Conservation (phyloP, 2,329 filamentous ascomycete species). For the Dothistroma pini region DNA sequence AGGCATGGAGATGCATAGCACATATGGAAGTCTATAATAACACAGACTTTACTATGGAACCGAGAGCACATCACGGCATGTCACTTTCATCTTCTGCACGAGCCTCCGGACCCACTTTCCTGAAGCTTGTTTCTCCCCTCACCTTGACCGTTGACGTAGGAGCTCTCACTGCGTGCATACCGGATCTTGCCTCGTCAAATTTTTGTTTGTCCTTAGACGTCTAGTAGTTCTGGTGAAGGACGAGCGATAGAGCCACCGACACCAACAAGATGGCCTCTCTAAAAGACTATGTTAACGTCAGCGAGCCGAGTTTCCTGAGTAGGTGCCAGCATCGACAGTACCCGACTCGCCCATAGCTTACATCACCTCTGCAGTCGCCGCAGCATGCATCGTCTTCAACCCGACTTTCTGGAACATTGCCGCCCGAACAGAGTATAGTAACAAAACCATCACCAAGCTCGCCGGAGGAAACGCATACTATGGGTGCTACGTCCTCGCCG, state of each 20-base stretch:
- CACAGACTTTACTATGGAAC: neutral
- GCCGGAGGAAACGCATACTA: slow-evolving; percentile 72
- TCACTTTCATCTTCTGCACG: neutral
- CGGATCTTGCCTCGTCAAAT: neutral
- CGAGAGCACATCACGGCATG: neutral
- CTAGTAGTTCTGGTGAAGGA: neutral
- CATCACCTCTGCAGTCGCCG: slow-evolving; percentile 20
- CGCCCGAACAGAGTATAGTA: slow-evolving; percentile 85
- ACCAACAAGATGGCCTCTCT: slow-evolving; percentile 35
- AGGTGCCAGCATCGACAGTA: slow-evolving; percentile 24
- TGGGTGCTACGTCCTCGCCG: slow-evolving; percentile 86
- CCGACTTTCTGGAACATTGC: slow-evolving; percentile 98
- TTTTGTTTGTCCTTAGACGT: neutral
- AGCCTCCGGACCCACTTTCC: neutral
- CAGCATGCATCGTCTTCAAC: slow-evolving; percentile 80
- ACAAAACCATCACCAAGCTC: slow-evolving; percentile 80
- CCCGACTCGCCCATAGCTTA: slow-evolving; percentile 1
- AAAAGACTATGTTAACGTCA: slow-evolving; percentile 38
- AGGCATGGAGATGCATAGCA: neutral
- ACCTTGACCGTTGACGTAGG: slow-evolving; percentile 1
- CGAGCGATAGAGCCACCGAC: neutral
- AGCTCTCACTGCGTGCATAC: neutral
- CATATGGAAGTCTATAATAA: too few relatives aligned
- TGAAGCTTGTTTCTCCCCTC: neutral
- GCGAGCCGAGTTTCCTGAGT: slow-evolving; percentile 48